A percentile compares a stretch with the other conserved stretches of the same genome.
phyloP scores from a whole-genome alignment of 176 grass and related monocot genomes.

The Oryza brachyantha region DNA sequence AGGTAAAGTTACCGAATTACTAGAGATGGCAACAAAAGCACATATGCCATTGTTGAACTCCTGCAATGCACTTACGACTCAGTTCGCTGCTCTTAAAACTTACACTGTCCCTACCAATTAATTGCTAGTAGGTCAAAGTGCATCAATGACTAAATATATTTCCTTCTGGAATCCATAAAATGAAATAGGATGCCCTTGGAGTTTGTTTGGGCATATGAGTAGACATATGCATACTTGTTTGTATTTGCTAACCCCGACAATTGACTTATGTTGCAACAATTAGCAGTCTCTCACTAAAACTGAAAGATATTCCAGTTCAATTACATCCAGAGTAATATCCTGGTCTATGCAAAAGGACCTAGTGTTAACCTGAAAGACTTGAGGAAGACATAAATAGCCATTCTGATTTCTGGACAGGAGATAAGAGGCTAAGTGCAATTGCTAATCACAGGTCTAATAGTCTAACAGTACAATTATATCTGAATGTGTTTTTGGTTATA shows the following conservation, averaged over 20 bases:
- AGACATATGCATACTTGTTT: neutral
- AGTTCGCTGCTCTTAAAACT: neutral
- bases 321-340: neutral
- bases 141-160: neutral
- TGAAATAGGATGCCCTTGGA: neutral
- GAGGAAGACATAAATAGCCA: neutral
- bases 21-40: neutral
- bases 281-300: neutral
- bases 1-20: neutral
- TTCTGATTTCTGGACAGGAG: neutral
- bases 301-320: neutral
- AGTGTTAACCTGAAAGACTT: neutral
- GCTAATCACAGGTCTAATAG: neutral
- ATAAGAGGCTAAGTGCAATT: neutral
- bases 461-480: neutral
- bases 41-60: neutral
- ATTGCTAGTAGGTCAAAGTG: neutral
- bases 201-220: neutral
- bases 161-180: conserved; percentile 4
- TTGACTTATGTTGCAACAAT: too few relatives aligned
- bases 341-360: neutral
- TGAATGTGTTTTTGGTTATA: neutral
- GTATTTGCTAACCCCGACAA: neutral
- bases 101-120: neutral
- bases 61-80: neutral